These are phyloP conservation scores for Populus ilicifolia DNA, from an alignment of 345 rosid species.

Conservation along the genomic window DNA sequence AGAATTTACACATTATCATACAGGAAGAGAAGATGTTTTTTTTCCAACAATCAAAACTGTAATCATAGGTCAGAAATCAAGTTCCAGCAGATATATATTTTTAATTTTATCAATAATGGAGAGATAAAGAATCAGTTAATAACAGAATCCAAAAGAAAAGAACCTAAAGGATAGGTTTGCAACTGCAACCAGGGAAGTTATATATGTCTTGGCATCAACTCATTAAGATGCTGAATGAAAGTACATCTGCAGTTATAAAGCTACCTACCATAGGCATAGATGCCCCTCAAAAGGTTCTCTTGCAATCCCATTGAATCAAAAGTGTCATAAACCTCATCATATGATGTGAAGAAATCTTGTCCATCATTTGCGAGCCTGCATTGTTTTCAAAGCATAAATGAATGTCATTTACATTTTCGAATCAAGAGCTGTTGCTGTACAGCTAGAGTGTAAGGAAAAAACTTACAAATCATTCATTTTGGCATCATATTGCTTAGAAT, in stretches of 20 bases:
- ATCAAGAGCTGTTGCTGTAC: not conserved
- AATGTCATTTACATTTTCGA: not conserved
- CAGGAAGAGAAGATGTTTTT: not conserved
- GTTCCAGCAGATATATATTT: not conserved
- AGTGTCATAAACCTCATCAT: constrained; percentile 77
- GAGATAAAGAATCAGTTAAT: too few relatives aligned
- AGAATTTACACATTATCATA: not conserved
- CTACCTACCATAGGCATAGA: constrained; percentile 80
- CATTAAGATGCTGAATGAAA: not conserved
- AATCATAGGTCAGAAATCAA: not conserved
- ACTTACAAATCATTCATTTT: constrained; percentile 80
- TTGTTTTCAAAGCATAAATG: not conserved
- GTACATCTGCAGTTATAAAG: not conserved
- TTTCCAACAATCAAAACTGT: not conserved
- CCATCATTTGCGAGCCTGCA: constrained; percentile 51
- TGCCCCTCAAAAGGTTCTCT: constrained; percentile 82
- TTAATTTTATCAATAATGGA: not conserved
- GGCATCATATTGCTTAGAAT: constrained; percentile 62
- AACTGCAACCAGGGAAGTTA: not conserved
- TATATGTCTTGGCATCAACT: not conserved
- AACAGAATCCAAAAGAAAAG: not conserved
- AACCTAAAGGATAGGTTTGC: not conserved
- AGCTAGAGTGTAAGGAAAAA: constrained; percentile 4
- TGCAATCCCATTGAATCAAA: constrained; percentile 85
- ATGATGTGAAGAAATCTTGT: constrained; percentile 66